These are phyloP conservation scores for Lunularia cruciata DNA, from an alignment of 225 moss, liverwort and hornwort genomes.

Conservation along the genomic window DNA sequence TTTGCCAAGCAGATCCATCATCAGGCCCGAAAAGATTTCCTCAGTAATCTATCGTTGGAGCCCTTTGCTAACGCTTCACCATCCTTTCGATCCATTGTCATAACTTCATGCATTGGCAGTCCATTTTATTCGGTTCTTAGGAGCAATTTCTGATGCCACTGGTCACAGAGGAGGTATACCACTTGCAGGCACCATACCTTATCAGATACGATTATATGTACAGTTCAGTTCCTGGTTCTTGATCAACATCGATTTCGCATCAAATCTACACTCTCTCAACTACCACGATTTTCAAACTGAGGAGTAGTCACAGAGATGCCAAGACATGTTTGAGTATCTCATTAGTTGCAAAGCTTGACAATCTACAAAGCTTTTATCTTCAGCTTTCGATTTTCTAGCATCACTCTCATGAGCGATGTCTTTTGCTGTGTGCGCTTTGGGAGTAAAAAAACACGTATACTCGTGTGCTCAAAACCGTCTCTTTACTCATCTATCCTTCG, in stretches of 20 bases:
- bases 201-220: neutral
- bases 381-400: neutral
- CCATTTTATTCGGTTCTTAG: slow-evolving; percentile 8
- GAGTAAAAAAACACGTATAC: slow-evolving; percentile 5
- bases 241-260: neutral
- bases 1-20: slow-evolving; percentile 12
- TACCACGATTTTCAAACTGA: slow-evolving; percentile 19
- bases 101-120: slow-evolving; percentile 3
- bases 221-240: neutral
- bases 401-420: neutral
- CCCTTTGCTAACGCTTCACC: neutral
- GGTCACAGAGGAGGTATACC: slow-evolving; percentile 5
- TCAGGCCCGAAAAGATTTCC: neutral
- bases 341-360: slow-evolving; percentile 3
- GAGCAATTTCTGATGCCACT: slow-evolving; percentile 7
- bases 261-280: slow-evolving; percentile 25
- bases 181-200: slow-evolving; percentile 1
- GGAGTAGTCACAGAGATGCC: slow-evolving; percentile 8
- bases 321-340: neutral
- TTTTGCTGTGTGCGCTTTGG: neutral
- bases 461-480: slow-evolving; percentile 13
- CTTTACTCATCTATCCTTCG: too few species aligned
- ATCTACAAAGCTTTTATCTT: neutral
- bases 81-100: neutral
- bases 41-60: neutral